Evolutionary conservation across 495 filamentous ascomycete genomes (phyloP).

Genomic region (Lepraria neglecta): DNA sequence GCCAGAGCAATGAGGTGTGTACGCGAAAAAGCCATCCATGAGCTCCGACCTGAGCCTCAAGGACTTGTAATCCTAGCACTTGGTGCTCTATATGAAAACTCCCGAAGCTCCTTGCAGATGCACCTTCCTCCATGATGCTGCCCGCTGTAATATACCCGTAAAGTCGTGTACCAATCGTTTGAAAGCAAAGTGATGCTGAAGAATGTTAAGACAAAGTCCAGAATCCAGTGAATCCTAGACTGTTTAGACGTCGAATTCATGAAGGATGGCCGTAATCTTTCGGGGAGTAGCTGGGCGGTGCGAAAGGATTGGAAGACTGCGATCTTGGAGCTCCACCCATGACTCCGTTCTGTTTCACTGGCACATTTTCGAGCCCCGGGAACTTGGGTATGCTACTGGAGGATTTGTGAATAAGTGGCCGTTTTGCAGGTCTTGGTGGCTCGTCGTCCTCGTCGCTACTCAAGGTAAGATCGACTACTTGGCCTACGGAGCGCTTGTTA

Average conservation of each 20-base stretch:
- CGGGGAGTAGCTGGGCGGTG: background rate
- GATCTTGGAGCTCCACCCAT: conserved; percentile 3
- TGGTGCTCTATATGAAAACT: background rate
- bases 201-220: background rate
- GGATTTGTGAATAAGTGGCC: conserved; percentile 28
- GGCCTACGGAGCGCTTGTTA: conserved; percentile 56
- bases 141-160: conserved; percentile 3
- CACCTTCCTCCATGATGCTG: background rate
- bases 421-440: conserved; percentile 52
- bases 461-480: conserved; percentile 73
- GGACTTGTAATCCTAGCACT: background rate
- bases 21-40: conserved; percentile 5
- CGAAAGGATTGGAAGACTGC: conserved; percentile 11
- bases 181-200: background rate
- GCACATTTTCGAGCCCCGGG: background rate
- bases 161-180: background rate
- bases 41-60: background rate
- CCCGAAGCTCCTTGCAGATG: conserved; percentile 9
- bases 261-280: conserved; percentile 13
- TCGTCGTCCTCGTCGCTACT: conserved; percentile 72
- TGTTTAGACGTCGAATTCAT: background rate
- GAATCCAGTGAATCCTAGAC: background rate
- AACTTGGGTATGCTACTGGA: conserved; percentile 6
- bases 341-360: conserved; percentile 5
- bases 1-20: conserved; percentile 3